Evolutionary conservation across 179 eudicot species (phyloP), one percentile per base, ranked within the genome.

Genomic region (Beta corolliflora): DNA sequence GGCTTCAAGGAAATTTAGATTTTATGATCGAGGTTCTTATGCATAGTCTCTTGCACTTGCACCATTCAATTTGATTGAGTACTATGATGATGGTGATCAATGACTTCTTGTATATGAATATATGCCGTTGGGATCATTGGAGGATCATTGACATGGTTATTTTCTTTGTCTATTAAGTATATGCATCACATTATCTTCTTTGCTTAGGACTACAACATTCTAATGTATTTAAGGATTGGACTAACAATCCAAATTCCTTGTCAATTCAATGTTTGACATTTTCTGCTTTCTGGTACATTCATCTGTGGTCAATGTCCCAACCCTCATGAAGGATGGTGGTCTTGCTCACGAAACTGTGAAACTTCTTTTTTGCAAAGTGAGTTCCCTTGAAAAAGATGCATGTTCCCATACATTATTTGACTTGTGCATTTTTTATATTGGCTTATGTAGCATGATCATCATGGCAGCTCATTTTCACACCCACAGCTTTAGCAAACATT

Each of bases 81-180:
- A 93, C 83, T 94, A 96, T 80, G 97, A 96, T 71, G 96, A 94
- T 83, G 96, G 97, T 29, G 98, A 94, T 74, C 97, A 95, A 83
- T 91, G 98, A 74, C 97, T 95, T 78, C 97, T 95, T 85, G 98
- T 95, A 67, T 95, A 95, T 71, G 98, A 95, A 80, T 95, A 86
- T 81, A 93, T 95, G 98, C 93, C 98, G 25, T 85, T 93, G 86
- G 98, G 98, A 68, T 95, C 97, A 65, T 85, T 95, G 63, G 97
- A 95, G 86, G 97, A 95, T 85, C 98, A 93, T 90, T 91, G 93
- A 84, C 98, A 93, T 82, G 97, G 98, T 95, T 65, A 29, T 53
- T 71, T n/a, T 63, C 21, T 73, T 69, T 77, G n/a, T 15, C 36
- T 77, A 55, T 7, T 53, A 29, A 9, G 23, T 59, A 7, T 25